These are phyloP conservation scores for Lentinula aciculospora DNA, from an alignment of 768 basidiomycete genomes.

Conservation along the genomic window DNA sequence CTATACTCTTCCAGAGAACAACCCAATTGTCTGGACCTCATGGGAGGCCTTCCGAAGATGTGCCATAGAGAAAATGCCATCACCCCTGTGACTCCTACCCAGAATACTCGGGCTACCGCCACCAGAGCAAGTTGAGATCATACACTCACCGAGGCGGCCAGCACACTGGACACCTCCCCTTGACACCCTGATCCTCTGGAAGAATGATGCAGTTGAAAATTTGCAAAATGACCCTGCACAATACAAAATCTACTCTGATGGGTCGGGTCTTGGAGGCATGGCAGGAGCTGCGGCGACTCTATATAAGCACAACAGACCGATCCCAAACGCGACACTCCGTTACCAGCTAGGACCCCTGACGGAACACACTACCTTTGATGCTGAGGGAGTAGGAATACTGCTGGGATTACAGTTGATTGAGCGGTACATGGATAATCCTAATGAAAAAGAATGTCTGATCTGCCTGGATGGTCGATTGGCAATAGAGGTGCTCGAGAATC, in stretches of 20 bases:
- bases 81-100: slow-evolving; percentile 12
- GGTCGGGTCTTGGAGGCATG: slow-evolving; percentile 7
- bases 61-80: neutral
- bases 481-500: neutral
- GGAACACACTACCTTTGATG: neutral
- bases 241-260: slow-evolving; percentile 10
- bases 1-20: slow-evolving; percentile 6
- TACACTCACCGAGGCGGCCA: neutral
- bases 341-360: neutral
- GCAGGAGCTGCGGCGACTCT: slow-evolving; percentile 6
- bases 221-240: neutral
- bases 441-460: neutral
- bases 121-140: neutral
- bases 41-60: neutral
- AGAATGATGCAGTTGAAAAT: neutral
- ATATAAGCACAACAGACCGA: neutral
- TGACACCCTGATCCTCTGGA: neutral
- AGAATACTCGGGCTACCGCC: neutral
- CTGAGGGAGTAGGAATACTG: neutral
- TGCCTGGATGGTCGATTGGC: neutral
- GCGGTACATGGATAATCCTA: neutral
- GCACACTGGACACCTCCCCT: neutral
- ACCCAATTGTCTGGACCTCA: slow-evolving; percentile 2
- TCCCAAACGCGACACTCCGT: neutral
- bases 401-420: neutral